Conservation (phyloP, 495 filamentous ascomycete species). For the Alectoria sarmentosa region DNA sequence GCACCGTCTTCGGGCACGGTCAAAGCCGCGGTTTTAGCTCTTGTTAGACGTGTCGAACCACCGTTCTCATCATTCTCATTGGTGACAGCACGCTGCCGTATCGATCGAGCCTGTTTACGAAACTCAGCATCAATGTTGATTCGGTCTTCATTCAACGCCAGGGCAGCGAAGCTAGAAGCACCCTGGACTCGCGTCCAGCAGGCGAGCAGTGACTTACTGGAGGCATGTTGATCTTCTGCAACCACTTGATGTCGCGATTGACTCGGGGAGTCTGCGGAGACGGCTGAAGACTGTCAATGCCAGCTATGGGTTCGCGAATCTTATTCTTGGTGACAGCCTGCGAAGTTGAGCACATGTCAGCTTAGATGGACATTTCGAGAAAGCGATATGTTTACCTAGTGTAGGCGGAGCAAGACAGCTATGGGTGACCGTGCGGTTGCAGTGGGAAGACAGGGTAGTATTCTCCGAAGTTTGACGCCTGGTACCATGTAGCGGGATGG, state of each 20-base stretch:
- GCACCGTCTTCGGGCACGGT: slow-evolving; percentile 45
- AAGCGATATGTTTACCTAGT: neutral
- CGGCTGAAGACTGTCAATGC: neutral
- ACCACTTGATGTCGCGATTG: neutral
- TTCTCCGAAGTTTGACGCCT: slow-evolving; percentile 1
- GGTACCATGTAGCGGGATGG: neutral
- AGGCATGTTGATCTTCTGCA: slow-evolving; percentile 11
- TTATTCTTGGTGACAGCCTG: neutral
- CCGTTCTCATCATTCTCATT: slow-evolving; percentile 95
- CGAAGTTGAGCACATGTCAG: neutral
- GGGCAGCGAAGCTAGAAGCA: neutral
- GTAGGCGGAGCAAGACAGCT: neutral
- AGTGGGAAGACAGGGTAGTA: neutral
- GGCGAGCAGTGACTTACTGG: slow-evolving; percentile 15
- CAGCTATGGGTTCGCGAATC: neutral
- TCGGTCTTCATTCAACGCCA: neutral
- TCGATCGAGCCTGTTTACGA: slow-evolving; percentile 44
- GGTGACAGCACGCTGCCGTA: slow-evolving; percentile 58
- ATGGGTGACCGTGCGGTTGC: neutral
- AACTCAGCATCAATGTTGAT: neutral
- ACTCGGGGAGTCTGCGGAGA: neutral
- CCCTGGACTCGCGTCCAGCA: neutral
- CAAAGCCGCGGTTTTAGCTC: slow-evolving; percentile 82
- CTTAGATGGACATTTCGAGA: neutral
- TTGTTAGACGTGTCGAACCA: slow-evolving; percentile 72